These are phyloP conservation scores for Suillus variegatus DNA, from an alignment of 768 basidiomycete species.

Conservation along the genomic window DNA sequence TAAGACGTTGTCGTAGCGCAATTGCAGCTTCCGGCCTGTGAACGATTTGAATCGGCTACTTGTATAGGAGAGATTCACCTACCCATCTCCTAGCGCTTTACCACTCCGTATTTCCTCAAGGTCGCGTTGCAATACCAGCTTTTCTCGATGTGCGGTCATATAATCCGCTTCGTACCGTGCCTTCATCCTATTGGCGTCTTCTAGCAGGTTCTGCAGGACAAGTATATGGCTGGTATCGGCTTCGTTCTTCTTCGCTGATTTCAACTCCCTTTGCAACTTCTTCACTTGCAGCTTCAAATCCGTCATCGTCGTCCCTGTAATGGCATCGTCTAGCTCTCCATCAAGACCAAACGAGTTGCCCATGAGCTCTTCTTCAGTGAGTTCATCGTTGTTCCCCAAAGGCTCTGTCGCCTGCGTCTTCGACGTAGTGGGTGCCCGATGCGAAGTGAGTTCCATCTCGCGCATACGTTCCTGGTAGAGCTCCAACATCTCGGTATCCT, in stretches of 20 bases:
- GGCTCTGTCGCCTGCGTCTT: conserved; percentile 23
- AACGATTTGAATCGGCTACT: conserved; percentile 4
- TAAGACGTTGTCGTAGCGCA: conserved; percentile 83
- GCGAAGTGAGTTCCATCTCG: conserved; percentile 78
- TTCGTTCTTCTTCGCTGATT: conserved; percentile 70
- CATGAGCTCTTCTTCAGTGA: conserved; percentile 50
- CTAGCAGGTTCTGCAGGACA: conserved; percentile 88
- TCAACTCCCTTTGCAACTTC: conserved; percentile 79
- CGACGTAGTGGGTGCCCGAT: conserved; percentile 41
- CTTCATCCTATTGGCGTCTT: conserved; percentile 91
- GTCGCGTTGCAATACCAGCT: conserved; percentile 74
- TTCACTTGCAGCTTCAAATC: conserved; percentile 88
- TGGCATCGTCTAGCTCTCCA: conserved; percentile 85
- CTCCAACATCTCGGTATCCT: conserved; percentile 83
- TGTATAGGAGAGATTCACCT: conserved; percentile 22
- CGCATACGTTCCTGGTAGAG: conserved; percentile 88
- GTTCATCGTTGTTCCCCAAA: conserved; percentile 25
- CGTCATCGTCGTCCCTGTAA: conserved; percentile 84
- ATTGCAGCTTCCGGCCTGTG: conserved; percentile 81
- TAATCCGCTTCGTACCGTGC: conserved; percentile 87
- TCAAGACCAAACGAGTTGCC: conserved; percentile 67
- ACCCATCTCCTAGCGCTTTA: conserved; percentile 84
- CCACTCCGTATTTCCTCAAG: conserved; percentile 90
- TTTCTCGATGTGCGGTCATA: conserved; percentile 79
- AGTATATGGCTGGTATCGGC: conserved; percentile 74